Evolutionary conservation across 352 stramenopile genomes (phyloP), one percentile per base, ranked within the genome.

Genomic region (Aphanomyces stellatus): DNA sequence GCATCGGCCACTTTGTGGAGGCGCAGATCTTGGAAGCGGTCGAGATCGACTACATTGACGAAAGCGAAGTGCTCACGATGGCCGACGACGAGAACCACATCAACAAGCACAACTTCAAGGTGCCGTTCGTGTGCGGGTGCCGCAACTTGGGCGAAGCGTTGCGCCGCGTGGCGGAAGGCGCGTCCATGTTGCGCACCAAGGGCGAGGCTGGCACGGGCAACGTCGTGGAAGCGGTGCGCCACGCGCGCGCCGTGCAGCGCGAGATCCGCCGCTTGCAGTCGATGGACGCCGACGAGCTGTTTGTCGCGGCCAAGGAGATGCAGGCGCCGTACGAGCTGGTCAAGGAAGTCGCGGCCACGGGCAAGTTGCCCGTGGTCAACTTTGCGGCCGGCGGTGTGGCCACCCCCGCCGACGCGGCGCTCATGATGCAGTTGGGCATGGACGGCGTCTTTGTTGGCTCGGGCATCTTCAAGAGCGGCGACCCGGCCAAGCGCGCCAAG

Each of bases 341-440:
- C 22, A 96, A 97, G 81, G 76, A 97, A 69, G 89, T 98, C 19
- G 91, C 92, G 7, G 73, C 85, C n/a, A 94, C 83, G 42, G 94
- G 94, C 56, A 76, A 80, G 27, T 79, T 99, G 33, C 96, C 96
- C 5, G 95, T 99, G 6, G 96, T 99, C 2, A 99, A 99, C 85
- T 99, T 99, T 75, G 96, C 96, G 30, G 96, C 96, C 34, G 96
- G 96, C 67, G 96, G 96, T 65, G 93, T 99, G n/a, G 96, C 96
- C 15, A 99, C 96, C 24, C 96, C 96, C 17, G 96, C 96, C 10
- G 96, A 99, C 72, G 96, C 96, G 35, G 96, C 96, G 33, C 79
- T 99, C 15, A 99, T 99, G 96, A 99, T 99, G 96, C 96, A 99
- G 82, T 85, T 99, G 11, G 96, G 96, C 66, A 96, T 98, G 83